These are phyloP conservation scores for Scolecobasidium constrictum DNA, from an alignment of 2,329 filamentous ascomycete genomes.

Conservation along the genomic window DNA sequence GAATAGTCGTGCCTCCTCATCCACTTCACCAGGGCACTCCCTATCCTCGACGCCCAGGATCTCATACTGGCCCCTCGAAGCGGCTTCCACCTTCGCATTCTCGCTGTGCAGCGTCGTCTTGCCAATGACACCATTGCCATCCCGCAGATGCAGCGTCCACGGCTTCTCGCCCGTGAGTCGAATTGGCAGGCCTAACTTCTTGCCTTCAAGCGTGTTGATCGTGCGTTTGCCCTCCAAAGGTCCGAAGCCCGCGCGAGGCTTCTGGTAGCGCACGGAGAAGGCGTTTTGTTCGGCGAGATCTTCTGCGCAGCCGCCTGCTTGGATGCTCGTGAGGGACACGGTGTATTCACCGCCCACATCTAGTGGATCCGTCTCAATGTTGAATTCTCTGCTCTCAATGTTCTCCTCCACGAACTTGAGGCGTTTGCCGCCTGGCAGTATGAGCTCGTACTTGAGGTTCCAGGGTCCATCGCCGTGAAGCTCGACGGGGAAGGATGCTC, in stretches of 20 bases:
- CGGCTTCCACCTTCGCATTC: conserved; percentile 45
- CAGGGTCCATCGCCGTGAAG: conserved; percentile 80
- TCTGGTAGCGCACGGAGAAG: conserved; percentile 78
- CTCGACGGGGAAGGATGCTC: conserved; percentile 61
- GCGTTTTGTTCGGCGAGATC: conserved; percentile 75
- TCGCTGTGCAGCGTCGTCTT: conserved; percentile 19
- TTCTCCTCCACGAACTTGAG: conserved; percentile 54
- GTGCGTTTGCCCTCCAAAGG: conserved; percentile 69
- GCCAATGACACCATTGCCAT: conserved; percentile 21
- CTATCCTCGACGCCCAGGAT: conserved; percentile 67
- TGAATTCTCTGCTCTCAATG: conserved; percentile 53
- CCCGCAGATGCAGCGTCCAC: conserved; percentile 60
- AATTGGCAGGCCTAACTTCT: conserved; percentile 63
- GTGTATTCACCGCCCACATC: conserved; percentile 82
- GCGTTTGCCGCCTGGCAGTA: conserved; percentile 72
- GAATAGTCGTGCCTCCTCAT: conserved; percentile 62
- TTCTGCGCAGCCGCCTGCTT: conserved; percentile 76
- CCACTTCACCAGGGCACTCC: conserved; percentile 72
- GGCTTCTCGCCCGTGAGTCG: conserved; percentile 77
- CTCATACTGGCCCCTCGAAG: conserved; percentile 63
- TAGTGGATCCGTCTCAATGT: conserved; percentile 65
- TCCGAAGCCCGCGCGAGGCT: conserved; percentile 78
- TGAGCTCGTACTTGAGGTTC: conserved; percentile 80
- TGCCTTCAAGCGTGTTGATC: conserved; percentile 66
- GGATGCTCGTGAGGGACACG: conserved; percentile 73